Base-by-base conservation (phyloP, 2,329 filamentous ascomycete species). In the Neofusicoccum sp. region DNA sequence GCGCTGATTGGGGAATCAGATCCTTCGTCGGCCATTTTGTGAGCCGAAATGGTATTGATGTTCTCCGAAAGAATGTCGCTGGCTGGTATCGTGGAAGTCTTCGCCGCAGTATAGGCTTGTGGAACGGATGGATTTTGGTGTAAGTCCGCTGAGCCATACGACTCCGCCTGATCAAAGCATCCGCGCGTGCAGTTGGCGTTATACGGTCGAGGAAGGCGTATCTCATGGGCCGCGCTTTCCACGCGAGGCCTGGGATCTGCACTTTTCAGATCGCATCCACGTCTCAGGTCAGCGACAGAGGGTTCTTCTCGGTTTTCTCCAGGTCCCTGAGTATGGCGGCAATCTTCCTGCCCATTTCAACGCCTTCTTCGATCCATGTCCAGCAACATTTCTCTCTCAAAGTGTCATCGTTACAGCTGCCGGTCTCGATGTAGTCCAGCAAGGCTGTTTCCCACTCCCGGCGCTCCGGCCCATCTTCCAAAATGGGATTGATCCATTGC, bases 391-490 rank as follows among this genome's bases (percentile, higher is more conserved):
- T 44, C n/a, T 58, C 54, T 9, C 54, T 34, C 39, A 58, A 12
- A 6, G 41, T 31, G 12, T 58, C 54, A 8, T 58, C 54, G 6
- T 58, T 58, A n/a, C 54, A 58, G 41, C 54, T 58, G 7, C 54
- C 54, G 14, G 54, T 58, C 34, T 58, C 54, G 31, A 58, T 58
- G 31, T 34, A 58, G 16, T 58, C 54, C 54, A 58, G 14, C 9
- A 58, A 16, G 9, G 54, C 54, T 2, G 54, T 45, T 31, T 58
- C 54, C 54, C 54, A 58, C 37, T 58, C 54, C 41, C 41, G 41
- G 8, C 54, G 39, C 14, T 45, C 41, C 5, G 54, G 41, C 2
- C 54, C 54, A 11, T 58, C 54, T 12, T 58, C 54, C 12, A 58
- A 58, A 11, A 58, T 45, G 41, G 45, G 54, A 11, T 58, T 58